These are phyloP conservation scores for Galerina marginata DNA, from an alignment of 768 basidiomycete genomes.

Conservation along the genomic window DNA sequence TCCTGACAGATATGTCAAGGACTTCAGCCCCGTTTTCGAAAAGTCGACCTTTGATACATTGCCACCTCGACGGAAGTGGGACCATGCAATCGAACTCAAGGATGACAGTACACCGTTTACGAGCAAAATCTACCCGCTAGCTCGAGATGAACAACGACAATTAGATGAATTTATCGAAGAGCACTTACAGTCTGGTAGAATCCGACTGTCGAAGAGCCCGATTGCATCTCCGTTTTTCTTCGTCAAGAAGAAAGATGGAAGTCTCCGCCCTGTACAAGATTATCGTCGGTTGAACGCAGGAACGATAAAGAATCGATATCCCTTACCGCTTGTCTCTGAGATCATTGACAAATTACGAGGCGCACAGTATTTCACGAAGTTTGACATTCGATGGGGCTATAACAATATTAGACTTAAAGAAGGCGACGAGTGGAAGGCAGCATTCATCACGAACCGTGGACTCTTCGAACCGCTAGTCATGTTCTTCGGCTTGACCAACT, in stretches of 20 bases:
- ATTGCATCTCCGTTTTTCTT: constrained; percentile 19
- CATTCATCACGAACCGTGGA: constrained; percentile 30
- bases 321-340: constrained; percentile 28
- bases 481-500: constrained; percentile 42
- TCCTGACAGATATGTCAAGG: constrained; percentile 16
- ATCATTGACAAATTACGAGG: constrained; percentile 29
- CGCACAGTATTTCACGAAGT: constrained; percentile 34
- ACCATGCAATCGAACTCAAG: constrained; percentile 19
- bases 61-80: constrained; percentile 9
- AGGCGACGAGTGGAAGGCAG: constrained; percentile 38
- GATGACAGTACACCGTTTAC: not conserved
- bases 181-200: constrained; percentile 4
- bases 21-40: constrained; percentile 7
- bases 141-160: not conserved
- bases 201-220: constrained; percentile 8
- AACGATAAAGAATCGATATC: constrained; percentile 35
- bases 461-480: constrained; percentile 42
- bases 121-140: constrained; percentile 7
- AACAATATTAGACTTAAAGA: constrained; percentile 40
- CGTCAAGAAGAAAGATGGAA: constrained; percentile 18
- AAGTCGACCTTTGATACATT: not conserved
- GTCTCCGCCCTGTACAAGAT: constrained; percentile 29
- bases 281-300: constrained; percentile 34
- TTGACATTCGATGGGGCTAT: constrained; percentile 47
- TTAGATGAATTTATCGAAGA: constrained; percentile 12